Conservation (phyloP, 805 yeast species). For the Candida ipomoeae region DNA sequence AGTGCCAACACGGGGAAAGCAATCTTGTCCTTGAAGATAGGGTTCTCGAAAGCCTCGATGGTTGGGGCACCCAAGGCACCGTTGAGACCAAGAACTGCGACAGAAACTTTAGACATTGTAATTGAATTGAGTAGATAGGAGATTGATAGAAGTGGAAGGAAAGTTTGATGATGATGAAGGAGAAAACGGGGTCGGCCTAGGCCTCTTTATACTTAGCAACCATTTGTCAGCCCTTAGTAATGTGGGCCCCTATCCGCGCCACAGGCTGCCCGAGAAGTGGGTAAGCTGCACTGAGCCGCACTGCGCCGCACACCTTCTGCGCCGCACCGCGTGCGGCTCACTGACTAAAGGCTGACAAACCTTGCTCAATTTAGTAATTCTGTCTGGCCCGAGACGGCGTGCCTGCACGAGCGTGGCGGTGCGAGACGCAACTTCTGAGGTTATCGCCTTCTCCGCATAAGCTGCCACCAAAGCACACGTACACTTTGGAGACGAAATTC, state of each 20-base stretch:
- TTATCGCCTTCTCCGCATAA: too few species aligned
- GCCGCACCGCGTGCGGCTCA: too few species aligned
- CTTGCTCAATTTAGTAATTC: too few species aligned
- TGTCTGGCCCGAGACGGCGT: too few species aligned
- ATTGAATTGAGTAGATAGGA: background rate
- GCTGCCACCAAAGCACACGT: too few species aligned
- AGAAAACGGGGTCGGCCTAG: background rate
- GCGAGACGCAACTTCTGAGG: too few species aligned
- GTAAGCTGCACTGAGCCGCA: too few species aligned
- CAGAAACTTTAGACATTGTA: constrained; percentile 21
- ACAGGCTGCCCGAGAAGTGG: background rate
- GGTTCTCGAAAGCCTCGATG: constrained; percentile 41
- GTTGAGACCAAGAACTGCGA: constrained; percentile 52
- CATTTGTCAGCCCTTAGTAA: background rate
- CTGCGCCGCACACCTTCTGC: too few species aligned
- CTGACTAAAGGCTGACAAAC: too few species aligned
- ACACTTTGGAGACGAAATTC: too few species aligned
- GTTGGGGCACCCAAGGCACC: constrained; percentile 51
- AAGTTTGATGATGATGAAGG: background rate
- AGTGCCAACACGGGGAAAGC: constrained; percentile 48
- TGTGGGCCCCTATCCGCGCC: background rate
- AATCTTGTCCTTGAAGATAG: constrained; percentile 39
- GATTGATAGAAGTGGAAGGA: background rate
- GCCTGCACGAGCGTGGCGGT: too few species aligned
- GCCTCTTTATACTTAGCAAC: background rate